phyloP scores from a whole-genome alignment of 805 yeast genomes.

The Zygotorulaspora chibaensis region DNA sequence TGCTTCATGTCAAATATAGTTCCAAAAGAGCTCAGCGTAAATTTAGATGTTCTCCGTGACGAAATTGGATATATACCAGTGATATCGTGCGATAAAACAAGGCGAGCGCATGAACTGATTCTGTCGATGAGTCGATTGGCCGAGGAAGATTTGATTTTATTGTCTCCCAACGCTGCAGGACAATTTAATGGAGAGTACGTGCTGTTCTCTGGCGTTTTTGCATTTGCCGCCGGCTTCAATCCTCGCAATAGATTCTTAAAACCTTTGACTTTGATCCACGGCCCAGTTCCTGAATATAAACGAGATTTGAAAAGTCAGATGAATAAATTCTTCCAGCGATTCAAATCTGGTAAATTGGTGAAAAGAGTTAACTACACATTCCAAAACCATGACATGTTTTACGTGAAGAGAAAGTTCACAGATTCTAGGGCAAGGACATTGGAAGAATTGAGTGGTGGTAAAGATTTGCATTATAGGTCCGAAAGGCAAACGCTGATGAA shows the following conservation, averaged over 20 bases:
- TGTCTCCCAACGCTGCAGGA: conserved; percentile 40
- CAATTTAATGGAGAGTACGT: conserved; percentile 51
- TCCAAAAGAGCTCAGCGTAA: conserved; percentile 9
- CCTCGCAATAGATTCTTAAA: conserved; percentile 50
- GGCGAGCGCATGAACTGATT: conserved; percentile 19
- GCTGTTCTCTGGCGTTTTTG: conserved; percentile 51
- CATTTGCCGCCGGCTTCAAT: conserved; percentile 71
- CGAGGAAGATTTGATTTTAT: conserved; percentile 61
- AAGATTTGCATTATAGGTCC: conserved; percentile 50
- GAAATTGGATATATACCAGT: conserved; percentile 18
- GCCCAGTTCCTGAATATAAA: conserved; percentile 67
- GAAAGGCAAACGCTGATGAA: conserved; percentile 56
- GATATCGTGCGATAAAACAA: conserved; percentile 15
- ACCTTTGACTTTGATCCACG: conserved; percentile 58
- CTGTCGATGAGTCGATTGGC: conserved; percentile 36
- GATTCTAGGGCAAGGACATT: conserved; percentile 38
- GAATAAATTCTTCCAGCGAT: conserved; percentile 59
- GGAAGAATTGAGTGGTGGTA: conserved; percentile 33
- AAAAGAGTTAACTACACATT: conserved; percentile 67
- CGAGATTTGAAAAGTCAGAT: conserved; percentile 54
- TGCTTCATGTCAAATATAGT: conserved; percentile 16
- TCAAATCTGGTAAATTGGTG: conserved; percentile 52
- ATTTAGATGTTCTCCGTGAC: conserved; percentile 8
- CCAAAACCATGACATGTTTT: conserved; percentile 54
- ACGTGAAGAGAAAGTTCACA: conserved; percentile 35